Percentiles rank a stretch among this genome's conserved stretches.
These are phyloP conservation scores for Mycena pura DNA, from an alignment of 768 basidiomycete species.

Conservation along the genomic window DNA sequence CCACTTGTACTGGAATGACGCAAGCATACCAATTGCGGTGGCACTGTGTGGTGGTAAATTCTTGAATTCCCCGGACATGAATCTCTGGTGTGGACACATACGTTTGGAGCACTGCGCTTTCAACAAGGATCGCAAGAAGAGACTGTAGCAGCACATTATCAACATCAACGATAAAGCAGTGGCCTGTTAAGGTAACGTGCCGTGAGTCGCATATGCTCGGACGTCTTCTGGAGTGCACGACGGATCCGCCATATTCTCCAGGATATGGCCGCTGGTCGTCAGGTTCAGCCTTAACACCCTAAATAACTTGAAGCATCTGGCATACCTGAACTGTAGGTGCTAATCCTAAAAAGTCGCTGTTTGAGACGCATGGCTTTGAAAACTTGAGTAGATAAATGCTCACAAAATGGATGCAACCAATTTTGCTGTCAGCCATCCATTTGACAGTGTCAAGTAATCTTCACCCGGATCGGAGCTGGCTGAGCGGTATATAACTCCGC, in stretches of 20 bases:
- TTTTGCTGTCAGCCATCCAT: conserved; percentile 21
- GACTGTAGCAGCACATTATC: conserved; percentile 1
- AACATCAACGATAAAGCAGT: neutral
- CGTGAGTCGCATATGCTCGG: conserved; percentile 11
- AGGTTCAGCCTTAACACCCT: neutral
- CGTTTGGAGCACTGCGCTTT: conserved; percentile 19
- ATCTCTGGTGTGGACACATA: neutral
- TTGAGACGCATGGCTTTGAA: neutral
- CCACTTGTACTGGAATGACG: conserved; percentile 20
- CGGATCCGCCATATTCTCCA: conserved; percentile 13
- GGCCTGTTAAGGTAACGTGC: neutral
- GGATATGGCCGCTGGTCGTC: conserved; percentile 5
- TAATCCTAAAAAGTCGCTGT: conserved; percentile 6
- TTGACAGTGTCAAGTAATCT: conserved; percentile 15
- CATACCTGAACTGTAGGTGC: conserved; percentile 17
- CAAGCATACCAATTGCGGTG: conserved; percentile 13
- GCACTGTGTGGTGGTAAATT: conserved; percentile 12
- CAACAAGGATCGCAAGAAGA: conserved; percentile 17
- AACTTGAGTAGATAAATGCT: neutral
- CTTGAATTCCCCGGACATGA: neutral
- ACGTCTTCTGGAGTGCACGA: conserved; percentile 7
- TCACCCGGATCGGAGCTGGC: conserved; percentile 5
- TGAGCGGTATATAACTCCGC: conserved; percentile 11
- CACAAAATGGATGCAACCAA: conserved; percentile 18
- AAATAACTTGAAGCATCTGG: neutral